Conservation (phyloP, 179 eudicot species). For the Gypsophila paniculata region DNA sequence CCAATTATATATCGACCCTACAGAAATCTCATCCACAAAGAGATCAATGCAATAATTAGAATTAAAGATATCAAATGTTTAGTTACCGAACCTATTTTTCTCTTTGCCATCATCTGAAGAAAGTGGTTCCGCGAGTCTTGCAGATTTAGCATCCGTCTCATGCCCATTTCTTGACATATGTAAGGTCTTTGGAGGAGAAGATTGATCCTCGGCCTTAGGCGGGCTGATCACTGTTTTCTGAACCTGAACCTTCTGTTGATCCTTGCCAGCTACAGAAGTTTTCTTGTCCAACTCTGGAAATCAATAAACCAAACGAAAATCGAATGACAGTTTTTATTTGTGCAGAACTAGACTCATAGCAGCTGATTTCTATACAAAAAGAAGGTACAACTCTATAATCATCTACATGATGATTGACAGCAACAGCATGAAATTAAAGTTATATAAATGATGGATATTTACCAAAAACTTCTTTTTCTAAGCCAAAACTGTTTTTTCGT, state of each 20-base stretch:
- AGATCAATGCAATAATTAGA: not conserved
- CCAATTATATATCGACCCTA: not conserved
- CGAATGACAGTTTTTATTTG: not conserved
- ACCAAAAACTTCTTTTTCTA: too few relatives aligned
- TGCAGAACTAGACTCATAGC: not conserved
- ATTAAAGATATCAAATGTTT: not conserved
- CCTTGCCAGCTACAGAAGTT: conserved; percentile 25
- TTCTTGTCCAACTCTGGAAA: conserved; percentile 37
- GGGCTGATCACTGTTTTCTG: conserved; percentile 26
- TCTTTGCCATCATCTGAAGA: conserved; percentile 33
- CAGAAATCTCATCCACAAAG: not conserved
- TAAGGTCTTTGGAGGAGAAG: conserved; percentile 32
- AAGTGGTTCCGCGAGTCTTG: conserved; percentile 26
- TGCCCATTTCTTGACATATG: conserved; percentile 34
- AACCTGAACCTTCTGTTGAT: conserved; percentile 34
- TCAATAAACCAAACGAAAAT: conserved; percentile 13
- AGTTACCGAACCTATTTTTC: conserved; percentile 52
- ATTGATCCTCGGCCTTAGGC: conserved; percentile 41
- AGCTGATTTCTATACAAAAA: too few relatives aligned
- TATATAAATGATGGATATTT: too few relatives aligned
- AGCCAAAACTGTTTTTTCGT: too few relatives aligned
- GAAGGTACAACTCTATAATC: not conserved
- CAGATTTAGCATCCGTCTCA: conserved; percentile 31
- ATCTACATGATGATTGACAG: not conserved
- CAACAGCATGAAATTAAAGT: not conserved